Percentiles rank a stretch among this genome's conserved stretches.
phyloP scores from a whole-genome alignment of 345 rosid genomes.

The Gossypium ekmanianum region DNA sequence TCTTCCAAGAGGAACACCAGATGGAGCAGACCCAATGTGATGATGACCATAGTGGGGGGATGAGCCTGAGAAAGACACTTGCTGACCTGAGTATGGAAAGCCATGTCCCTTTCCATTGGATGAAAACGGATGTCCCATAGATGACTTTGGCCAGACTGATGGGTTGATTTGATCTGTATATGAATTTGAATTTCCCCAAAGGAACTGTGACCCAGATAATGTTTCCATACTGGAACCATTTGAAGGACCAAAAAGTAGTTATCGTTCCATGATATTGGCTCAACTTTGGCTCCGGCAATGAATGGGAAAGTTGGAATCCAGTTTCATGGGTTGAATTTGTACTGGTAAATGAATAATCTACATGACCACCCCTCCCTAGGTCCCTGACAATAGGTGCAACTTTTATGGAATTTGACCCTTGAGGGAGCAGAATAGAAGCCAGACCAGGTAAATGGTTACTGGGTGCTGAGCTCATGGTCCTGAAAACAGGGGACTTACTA shows the following conservation, averaged over 20 bases:
- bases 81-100: too few relatives aligned
- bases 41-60: too few relatives aligned
- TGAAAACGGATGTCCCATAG: conserved; percentile 52
- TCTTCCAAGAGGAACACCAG: too few relatives aligned
- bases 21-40: too few relatives aligned
- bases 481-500: conserved; percentile 42
- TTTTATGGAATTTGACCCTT: conserved; percentile 33
- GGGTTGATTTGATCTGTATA: conserved; percentile 57
- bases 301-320: conserved; percentile 43
- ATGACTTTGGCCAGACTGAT: conserved; percentile 61
- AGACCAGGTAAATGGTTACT: conserved; percentile 52
- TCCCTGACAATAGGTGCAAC: conserved; percentile 49
- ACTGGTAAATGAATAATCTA: conserved; percentile 39
- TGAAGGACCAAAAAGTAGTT: conserved; percentile 43
- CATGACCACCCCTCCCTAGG: conserved; percentile 33
- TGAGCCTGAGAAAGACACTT: too few relatives aligned
- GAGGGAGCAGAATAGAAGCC: conserved; percentile 48
- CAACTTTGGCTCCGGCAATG: conserved; percentile 50
- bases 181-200: conserved; percentile 82
- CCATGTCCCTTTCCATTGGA: conserved; percentile 45
- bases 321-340: conserved; percentile 35
- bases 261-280: conserved; percentile 37
- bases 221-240: conserved; percentile 52
- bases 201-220: conserved; percentile 82
- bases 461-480: conserved; percentile 45